Evolutionary conservation across 257 asterid species (phyloP).

Genomic region (Ligustrum vulgare): DNA sequence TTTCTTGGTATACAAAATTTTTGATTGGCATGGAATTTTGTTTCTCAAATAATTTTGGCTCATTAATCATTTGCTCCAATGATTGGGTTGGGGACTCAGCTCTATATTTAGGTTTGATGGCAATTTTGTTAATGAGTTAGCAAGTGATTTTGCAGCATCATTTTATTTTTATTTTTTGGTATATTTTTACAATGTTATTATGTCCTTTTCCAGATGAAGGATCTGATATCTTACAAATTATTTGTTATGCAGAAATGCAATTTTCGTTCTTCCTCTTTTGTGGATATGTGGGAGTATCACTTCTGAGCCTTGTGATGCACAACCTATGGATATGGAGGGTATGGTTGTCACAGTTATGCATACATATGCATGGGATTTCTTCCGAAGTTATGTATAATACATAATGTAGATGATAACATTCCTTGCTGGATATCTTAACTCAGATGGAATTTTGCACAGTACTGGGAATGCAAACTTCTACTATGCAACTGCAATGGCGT

Average conservation of each 20-base stretch:
- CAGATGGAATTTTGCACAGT: conserved; percentile 64
- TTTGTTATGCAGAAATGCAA: conserved; percentile 69
- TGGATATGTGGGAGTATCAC: conserved; percentile 87
- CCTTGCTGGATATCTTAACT: conserved; percentile 19
- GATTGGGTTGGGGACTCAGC: conserved; percentile 94
- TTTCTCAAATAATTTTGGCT: conserved; percentile 5
- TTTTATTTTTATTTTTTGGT: not conserved
- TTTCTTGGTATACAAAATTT: not conserved
- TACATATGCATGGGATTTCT: no score
- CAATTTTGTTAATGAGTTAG: conserved; percentile 80
- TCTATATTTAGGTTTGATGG: conserved; percentile 79
- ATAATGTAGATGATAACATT: no score
- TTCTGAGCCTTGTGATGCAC: conserved; percentile 97
- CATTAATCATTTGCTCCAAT: conserved; percentile 22
- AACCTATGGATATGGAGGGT: conserved; percentile 99
- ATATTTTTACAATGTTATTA: not conserved
- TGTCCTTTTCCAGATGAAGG: not conserved
- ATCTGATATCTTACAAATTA: conserved; percentile 26
- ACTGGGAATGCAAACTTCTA: conserved; percentile 98
- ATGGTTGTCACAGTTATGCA: conserved; percentile 35
- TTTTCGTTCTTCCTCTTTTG: conserved; percentile 88
- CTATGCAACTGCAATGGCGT: conserved; percentile 92
- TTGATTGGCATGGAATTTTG: not conserved
- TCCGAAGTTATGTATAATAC: no score
- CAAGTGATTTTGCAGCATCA: conserved; percentile 46